phyloP scores from a whole-genome alignment of 768 basidiomycete genomes.

The Hypholoma fasciculare region DNA sequence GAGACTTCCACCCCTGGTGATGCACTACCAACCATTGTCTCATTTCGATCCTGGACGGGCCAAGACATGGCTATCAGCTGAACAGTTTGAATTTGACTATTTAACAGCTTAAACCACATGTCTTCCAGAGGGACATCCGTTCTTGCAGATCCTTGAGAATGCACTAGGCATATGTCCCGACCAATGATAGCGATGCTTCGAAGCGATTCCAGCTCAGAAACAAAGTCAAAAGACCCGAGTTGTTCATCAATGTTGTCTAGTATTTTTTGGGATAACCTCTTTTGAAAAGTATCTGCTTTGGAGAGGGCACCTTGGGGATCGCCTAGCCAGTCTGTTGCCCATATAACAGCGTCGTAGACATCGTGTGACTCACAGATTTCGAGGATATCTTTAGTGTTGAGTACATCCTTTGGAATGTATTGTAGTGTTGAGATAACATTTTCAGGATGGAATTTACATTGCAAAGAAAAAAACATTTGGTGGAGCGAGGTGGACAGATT shows the following conservation, averaged over 20 bases:
- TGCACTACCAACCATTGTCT: background rate
- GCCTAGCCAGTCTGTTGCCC: constrained; percentile 71
- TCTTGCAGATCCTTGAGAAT: constrained; percentile 46
- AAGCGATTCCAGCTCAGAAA: constrained; percentile 47
- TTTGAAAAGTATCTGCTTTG: constrained; percentile 63
- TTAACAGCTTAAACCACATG: constrained; percentile 86
- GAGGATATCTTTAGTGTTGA: constrained; percentile 59
- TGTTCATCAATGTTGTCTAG: constrained; percentile 33
- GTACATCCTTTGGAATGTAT: constrained; percentile 46
- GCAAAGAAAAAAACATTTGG: constrained; percentile 66
- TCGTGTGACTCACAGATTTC: constrained; percentile 65
- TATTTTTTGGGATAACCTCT: constrained; percentile 45
- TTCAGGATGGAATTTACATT: constrained; percentile 69
- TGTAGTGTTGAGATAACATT: constrained; percentile 64
- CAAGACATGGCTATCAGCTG: constrained; percentile 47
- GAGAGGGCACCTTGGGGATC: constrained; percentile 63
- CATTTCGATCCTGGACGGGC: background rate
- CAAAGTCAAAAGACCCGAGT: constrained; percentile 23
- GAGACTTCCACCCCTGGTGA: background rate
- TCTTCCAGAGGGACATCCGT: constrained; percentile 64
- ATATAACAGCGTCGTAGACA: constrained; percentile 78
- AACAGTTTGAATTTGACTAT: constrained; percentile 77
- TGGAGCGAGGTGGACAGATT: constrained; percentile 53
- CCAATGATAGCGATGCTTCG: constrained; percentile 60
- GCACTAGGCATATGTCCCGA: constrained; percentile 68